Conservation (phyloP, 1,139 yeast genomes). For the Kurtzmaniella quercitrusa region DNA sequence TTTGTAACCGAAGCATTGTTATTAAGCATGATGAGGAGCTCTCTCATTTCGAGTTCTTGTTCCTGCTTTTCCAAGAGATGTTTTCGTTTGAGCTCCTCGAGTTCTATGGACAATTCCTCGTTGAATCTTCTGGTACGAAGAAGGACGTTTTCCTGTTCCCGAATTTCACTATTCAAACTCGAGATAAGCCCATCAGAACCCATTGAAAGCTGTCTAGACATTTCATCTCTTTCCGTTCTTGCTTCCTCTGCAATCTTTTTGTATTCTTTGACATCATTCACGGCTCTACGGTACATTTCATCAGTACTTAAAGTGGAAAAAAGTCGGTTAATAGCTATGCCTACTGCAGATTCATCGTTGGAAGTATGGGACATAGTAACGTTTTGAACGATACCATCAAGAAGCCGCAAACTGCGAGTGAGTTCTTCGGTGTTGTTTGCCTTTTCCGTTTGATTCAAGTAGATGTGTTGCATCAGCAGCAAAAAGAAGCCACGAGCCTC, state of each 20-base stretch:
- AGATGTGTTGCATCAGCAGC: constrained; percentile 80
- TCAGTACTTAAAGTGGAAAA: constrained; percentile 82
- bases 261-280: constrained; percentile 64
- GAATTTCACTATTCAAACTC: constrained; percentile 62
- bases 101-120: constrained; percentile 58
- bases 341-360: constrained; percentile 72
- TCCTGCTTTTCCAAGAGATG: constrained; percentile 77
- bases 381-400: constrained; percentile 81
- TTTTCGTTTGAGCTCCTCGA: constrained; percentile 66
- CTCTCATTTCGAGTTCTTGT: constrained; percentile 85
- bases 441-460: constrained; percentile 64
- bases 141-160: constrained; percentile 69
- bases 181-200: constrained; percentile 85
- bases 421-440: constrained; percentile 46
- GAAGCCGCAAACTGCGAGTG: constrained; percentile 65
- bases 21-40: constrained; percentile 66
- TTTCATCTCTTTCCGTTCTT: constrained; percentile 77
- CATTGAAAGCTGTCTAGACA: constrained; percentile 66
- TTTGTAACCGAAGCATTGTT: constrained; percentile 28
- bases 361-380: constrained; percentile 63
- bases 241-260: constrained; percentile 73
- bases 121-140: constrained; percentile 64
- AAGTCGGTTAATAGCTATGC: constrained; percentile 77
- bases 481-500: constrained; percentile 69
- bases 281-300: constrained; percentile 80